phyloP scores from a whole-genome alignment of 2,329 filamentous ascomycete genomes.

The Fusarium sp. region DNA sequence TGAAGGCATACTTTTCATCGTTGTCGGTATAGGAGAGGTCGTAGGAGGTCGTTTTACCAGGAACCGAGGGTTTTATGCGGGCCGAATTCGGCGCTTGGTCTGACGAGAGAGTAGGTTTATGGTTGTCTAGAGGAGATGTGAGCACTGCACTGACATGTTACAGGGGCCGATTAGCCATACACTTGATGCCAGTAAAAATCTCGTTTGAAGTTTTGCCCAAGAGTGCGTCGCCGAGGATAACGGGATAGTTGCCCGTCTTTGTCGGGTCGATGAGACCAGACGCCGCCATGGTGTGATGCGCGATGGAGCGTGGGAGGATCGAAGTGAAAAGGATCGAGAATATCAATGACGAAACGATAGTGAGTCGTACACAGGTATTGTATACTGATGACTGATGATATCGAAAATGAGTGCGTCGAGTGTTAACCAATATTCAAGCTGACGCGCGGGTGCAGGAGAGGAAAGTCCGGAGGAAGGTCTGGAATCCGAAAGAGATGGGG shows the following conservation, averaged over 20 bases:
- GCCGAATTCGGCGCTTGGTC: constrained; percentile 61
- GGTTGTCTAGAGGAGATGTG: constrained; percentile 63
- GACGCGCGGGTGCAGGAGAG: constrained; percentile 29
- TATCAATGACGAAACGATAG: not conserved
- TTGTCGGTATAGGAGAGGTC: constrained; percentile 67
- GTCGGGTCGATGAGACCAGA: constrained; percentile 67
- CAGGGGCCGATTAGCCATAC: constrained; percentile 57
- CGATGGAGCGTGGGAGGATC: not conserved
- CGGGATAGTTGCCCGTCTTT: constrained; percentile 70
- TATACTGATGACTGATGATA: not conserved
- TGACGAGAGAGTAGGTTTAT: constrained; percentile 67
- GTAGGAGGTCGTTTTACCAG: constrained; percentile 64
- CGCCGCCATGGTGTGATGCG: constrained; percentile 38
- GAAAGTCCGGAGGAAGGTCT: constrained; percentile 33
- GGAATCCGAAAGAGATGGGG: constrained; percentile 24
- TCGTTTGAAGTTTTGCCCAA: constrained; percentile 68
- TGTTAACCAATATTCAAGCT: constrained; percentile 14
- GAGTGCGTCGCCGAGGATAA: constrained; percentile 72
- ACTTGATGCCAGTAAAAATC: constrained; percentile 70
- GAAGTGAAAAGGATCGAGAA: not conserved
- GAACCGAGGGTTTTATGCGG: constrained; percentile 63
- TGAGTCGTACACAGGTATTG: not conserved
- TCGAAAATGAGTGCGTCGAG: constrained; percentile 1
- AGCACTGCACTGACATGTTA: not conserved
- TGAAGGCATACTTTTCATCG: constrained; percentile 69